phyloP scores from a whole-genome alignment of 1,284 basidiomycete species.

The Moniliella sp. region DNA sequence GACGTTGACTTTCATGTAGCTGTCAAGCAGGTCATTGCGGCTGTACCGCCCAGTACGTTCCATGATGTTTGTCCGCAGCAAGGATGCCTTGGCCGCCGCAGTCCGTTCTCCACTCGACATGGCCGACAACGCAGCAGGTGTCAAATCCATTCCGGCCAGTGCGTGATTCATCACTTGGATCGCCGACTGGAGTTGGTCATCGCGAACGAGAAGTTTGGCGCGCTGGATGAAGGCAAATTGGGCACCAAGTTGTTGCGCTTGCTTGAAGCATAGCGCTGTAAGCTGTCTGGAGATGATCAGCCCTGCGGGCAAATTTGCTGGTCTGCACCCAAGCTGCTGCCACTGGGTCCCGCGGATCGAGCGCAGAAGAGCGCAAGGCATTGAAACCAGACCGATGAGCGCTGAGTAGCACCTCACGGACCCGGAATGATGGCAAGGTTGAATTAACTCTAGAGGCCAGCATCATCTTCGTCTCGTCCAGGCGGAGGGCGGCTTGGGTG shows the following conservation, averaged over 20 bases:
- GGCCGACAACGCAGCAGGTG: not conserved
- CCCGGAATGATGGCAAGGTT: conserved; percentile 78
- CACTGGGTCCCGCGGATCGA: conserved; percentile 3
- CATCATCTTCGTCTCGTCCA: conserved; percentile 1
- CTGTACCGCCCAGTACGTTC: conserved; percentile 65
- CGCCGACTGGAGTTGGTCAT: conserved; percentile 63
- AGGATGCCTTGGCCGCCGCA: conserved; percentile 45
- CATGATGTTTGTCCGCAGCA: conserved; percentile 81
- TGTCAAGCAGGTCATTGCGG: conserved; percentile 41
- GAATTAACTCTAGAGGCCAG: conserved; percentile 38
- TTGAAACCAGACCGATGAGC: conserved; percentile 68
- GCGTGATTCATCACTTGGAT: conserved; percentile 69
- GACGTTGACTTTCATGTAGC: conserved; percentile 30
- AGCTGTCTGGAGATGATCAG: conserved; percentile 82
- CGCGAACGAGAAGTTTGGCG: conserved; percentile 61
- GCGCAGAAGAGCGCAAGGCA: too few species aligned
- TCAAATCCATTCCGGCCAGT: conserved; percentile 37
- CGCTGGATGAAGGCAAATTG: conserved; percentile 72
- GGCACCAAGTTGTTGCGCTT: conserved; percentile 53
- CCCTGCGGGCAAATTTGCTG: conserved; percentile 81
- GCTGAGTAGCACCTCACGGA: conserved; percentile 68
- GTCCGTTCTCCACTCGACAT: not conserved
- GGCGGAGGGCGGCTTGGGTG: conserved; percentile 7
- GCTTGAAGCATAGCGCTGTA: conserved; percentile 90
- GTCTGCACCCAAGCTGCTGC: conserved; percentile 54